A percentile compares a stretch with the other conserved stretches of the same genome.
Evolutionary conservation across 805 yeast species (phyloP).

Genomic region (Kodamaea lidongshanica): DNA sequence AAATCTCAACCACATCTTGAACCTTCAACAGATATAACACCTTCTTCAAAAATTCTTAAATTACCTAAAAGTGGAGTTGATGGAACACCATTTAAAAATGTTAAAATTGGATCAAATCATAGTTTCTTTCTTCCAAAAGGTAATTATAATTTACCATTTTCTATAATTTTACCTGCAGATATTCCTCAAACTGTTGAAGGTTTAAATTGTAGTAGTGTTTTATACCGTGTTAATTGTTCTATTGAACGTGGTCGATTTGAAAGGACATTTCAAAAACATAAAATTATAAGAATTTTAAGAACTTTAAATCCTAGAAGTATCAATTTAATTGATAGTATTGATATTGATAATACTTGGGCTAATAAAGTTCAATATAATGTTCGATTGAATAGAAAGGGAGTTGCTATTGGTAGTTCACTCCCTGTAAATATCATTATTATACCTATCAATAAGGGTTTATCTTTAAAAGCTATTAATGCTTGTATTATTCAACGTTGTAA

Average conservation of each 20-base stretch:
- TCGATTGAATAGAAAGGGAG: constrained; percentile 34
- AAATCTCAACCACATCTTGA: constrained; percentile 24
- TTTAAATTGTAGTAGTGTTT: constrained; percentile 34
- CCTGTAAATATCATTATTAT: constrained; percentile 39
- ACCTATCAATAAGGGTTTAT: constrained; percentile 43
- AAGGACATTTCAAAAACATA: constrained; percentile 26
- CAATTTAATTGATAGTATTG: constrained; percentile 36
- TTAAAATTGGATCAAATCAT: constrained; percentile 11
- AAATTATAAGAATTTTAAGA: constrained; percentile 40
- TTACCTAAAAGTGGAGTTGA: constrained; percentile 33
- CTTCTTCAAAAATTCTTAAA: constrained; percentile 6
- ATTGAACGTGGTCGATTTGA: constrained; percentile 41
- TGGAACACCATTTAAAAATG: constrained; percentile 39
- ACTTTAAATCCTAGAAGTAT: constrained; percentile 37
- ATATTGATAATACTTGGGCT: constrained; percentile 48
- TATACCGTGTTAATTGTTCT: constrained; percentile 39
- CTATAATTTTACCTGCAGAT: constrained; percentile 39
- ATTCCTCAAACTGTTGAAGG: constrained; percentile 49
- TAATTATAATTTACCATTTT: constrained; percentile 47
- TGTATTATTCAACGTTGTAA: constrained; percentile 34
- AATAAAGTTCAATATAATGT: constrained; percentile 47
- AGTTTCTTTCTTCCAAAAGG: constrained; percentile 45
- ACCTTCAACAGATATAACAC: constrained; percentile 3
- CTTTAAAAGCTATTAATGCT: constrained; percentile 27
- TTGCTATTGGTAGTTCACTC: constrained; percentile 42